Evolutionary conservation across 106 monocot species (phyloP).

Genomic region (Dendrobium chrysotoxum): DNA sequence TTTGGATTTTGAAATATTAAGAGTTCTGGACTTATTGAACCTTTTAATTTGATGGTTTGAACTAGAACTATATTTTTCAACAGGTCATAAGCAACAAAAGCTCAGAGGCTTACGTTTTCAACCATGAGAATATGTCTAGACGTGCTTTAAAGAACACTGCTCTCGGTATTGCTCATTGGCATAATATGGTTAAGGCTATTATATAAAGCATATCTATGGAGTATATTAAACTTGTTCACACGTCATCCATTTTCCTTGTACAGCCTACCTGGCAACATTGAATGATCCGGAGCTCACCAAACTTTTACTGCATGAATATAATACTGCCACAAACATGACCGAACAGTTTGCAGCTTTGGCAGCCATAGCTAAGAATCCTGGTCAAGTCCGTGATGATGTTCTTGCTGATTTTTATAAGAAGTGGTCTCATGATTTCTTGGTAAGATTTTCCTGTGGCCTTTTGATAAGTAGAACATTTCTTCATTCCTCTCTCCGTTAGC

Average conservation of each 20-base stretch:
- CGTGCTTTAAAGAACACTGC: conserved; percentile 80
- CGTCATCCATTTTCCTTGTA: conserved; percentile 3
- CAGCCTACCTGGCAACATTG: conserved; percentile 78
- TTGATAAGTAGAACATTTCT: too few species aligned
- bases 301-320: conserved; percentile 71
- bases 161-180: conserved; percentile 43
- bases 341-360: conserved; percentile 91
- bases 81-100: conserved; percentile 73
- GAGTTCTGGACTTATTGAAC: not conserved
- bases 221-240: too few species aligned
- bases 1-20: too few species aligned
- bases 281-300: conserved; percentile 63
- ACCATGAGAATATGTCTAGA: conserved; percentile 72
- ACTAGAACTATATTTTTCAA: not conserved
- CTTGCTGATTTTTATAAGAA: conserved; percentile 88
- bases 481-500: too few species aligned
- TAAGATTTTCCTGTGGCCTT: conserved; percentile 14
- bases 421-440: conserved; percentile 89
- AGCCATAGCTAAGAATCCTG: conserved; percentile 83
- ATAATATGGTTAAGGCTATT: not conserved
- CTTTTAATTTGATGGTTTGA: not conserved
- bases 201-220: not conserved
- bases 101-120: conserved; percentile 64
- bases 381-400: conserved; percentile 69
- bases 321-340: conserved; percentile 91